These are phyloP conservation scores for Eurotiales sp. DNA, from an alignment of 2,329 filamentous ascomycete species.

Conservation along the genomic window DNA sequence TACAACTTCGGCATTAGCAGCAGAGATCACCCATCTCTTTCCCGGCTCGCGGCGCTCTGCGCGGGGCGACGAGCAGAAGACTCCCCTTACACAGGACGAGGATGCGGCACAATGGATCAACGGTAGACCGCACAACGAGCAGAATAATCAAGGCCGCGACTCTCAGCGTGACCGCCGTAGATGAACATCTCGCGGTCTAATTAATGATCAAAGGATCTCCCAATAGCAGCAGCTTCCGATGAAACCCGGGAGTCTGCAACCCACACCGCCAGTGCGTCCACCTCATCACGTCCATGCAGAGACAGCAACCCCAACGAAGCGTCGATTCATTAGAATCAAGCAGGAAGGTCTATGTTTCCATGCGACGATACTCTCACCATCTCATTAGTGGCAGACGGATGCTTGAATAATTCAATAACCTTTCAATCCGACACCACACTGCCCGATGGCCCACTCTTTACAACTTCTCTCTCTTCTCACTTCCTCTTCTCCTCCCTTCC, in stretches of 20 bases:
- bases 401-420: too few species aligned
- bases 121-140: conserved; percentile 22
- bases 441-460: neutral
- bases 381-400: too few species aligned
- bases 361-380: too few species aligned
- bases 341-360: too few species aligned
- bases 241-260: too few species aligned
- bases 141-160: conserved; percentile 11
- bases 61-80: conserved; percentile 40
- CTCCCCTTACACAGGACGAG: conserved; percentile 34
- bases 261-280: too few species aligned
- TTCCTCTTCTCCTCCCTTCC: neutral
- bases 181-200: too few species aligned
- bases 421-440: too few species aligned
- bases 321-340: neutral
- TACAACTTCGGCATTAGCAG: conserved; percentile 43
- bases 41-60: conserved; percentile 37
- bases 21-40: conserved; percentile 30
- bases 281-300: too few species aligned
- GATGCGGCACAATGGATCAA: conserved; percentile 31
- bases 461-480: neutral
- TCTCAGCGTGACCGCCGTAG: neutral
- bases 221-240: neutral
- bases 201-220: too few species aligned
- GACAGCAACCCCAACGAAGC: neutral